phyloP scores from a whole-genome alignment of 192 early-diverging fungal genomes.

The Fimicolochytrium jonesii region DNA sequence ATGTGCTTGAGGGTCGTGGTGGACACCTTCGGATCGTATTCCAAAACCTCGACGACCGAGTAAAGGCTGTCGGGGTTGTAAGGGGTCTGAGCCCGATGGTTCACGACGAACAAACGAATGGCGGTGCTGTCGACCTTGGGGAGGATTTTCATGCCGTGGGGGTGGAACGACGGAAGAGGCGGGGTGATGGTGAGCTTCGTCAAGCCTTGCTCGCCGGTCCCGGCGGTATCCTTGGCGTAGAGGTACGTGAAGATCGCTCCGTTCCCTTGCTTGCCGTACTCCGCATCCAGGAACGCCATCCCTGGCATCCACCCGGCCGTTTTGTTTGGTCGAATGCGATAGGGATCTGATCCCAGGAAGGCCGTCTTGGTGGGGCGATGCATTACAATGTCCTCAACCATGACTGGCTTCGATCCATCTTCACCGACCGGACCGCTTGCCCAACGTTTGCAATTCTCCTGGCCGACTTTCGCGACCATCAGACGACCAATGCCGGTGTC shows the following conservation, averaged over 20 bases:
- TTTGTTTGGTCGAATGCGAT: background rate
- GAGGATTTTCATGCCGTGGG: conserved; percentile 8
- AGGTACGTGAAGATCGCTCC: conserved; percentile 8
- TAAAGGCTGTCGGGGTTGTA: conserved; percentile 6
- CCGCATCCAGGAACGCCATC: conserved; percentile 13
- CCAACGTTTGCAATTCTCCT: conserved; percentile 2
- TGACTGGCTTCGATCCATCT: conserved; percentile 1
- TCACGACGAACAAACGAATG: conserved; percentile 11
- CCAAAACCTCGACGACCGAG: conserved; percentile 16
- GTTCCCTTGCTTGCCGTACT: conserved; percentile 7
- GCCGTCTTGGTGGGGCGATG: conserved; percentile 2
- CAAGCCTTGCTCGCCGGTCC: background rate
- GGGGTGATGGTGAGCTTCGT: conserved; percentile 14
- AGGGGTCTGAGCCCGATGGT: conserved; percentile 13
- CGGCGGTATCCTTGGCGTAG: conserved; percentile 3
- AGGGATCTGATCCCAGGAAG: conserved; percentile 16
- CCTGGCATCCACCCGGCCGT: conserved; percentile 21
- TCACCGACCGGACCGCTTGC: conserved; percentile 1
- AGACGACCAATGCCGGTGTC: conserved; percentile 5
- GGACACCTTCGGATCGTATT: conserved; percentile 10
- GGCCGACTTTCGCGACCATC: conserved; percentile 10
- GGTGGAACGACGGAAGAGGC: conserved; percentile 12
- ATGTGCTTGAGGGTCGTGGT: conserved; percentile 3
- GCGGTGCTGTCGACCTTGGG: background rate
- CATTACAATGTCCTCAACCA: conserved; percentile 20